These are phyloP conservation scores for Waltergamsia citrina DNA, from an alignment of 2,329 filamentous ascomycete species.

Conservation along the genomic window DNA sequence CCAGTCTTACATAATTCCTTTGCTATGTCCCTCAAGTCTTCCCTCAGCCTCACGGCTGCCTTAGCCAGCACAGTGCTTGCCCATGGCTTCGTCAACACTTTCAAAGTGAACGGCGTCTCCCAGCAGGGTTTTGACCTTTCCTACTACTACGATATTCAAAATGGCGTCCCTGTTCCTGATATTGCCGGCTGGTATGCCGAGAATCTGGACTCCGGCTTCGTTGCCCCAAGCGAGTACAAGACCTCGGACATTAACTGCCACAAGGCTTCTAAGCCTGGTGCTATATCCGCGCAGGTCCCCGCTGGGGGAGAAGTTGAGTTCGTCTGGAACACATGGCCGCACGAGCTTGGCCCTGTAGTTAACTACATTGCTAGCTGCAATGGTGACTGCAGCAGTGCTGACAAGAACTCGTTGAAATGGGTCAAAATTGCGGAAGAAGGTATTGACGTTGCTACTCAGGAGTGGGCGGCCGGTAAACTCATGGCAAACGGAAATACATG, in stretches of 20 bases:
- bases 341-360: slow-evolving; percentile 43
- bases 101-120: slow-evolving; percentile 18
- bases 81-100: slow-evolving; percentile 11
- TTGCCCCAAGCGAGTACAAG: slow-evolving; percentile 25
- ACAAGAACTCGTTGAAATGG: slow-evolving; percentile 34
- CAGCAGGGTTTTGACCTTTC: slow-evolving; percentile 17
- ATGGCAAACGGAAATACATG: slow-evolving; percentile 25
- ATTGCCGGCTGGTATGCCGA: slow-evolving; percentile 25
- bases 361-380: slow-evolving; percentile 52
- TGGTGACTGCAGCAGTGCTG: slow-evolving; percentile 15
- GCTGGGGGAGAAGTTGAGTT: slow-evolving; percentile 27
- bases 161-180: slow-evolving; percentile 10
- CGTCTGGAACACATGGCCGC: slow-evolving; percentile 30
- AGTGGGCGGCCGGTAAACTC: slow-evolving; percentile 25
- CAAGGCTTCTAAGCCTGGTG: slow-evolving; percentile 24
- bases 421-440: slow-evolving; percentile 54
- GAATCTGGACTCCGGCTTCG: slow-evolving; percentile 38
- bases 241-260: slow-evolving; percentile 34
- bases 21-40: not conserved
- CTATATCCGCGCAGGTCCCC: slow-evolving; percentile 20
- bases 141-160: slow-evolving; percentile 4
- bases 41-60: slow-evolving; percentile 5
- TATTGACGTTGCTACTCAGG: slow-evolving; percentile 16
- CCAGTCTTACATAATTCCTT: no score
- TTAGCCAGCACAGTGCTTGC: slow-evolving; percentile 11